Percentiles rank a stretch among this genome's conserved stretches.
These are phyloP conservation scores for Metarhizium rileyi DNA, from an alignment of 2,329 filamentous ascomycete species.

Conservation along the genomic window DNA sequence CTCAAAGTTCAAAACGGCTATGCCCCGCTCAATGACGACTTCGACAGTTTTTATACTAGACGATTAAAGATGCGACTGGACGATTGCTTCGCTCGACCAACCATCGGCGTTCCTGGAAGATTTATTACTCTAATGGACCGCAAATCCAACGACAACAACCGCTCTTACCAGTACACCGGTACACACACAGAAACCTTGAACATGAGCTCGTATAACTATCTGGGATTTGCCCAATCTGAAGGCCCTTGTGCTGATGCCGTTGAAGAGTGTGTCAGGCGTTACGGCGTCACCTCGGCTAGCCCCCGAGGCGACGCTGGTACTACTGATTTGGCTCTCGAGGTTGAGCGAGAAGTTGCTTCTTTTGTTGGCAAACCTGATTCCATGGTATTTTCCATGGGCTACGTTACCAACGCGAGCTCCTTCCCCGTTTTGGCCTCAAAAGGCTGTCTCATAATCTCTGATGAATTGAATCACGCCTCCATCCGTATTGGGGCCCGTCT, in stretches of 20 bases:
- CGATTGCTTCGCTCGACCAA: conserved; percentile 89
- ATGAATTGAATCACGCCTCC: conserved; percentile 95
- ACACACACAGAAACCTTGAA: conserved; percentile 92
- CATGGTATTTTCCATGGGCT: conserved; percentile 99
- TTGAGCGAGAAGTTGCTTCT: conserved; percentile 77
- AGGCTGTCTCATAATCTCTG: conserved; percentile 88
- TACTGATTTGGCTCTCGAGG: conserved; percentile 76
- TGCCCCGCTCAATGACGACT: conserved; percentile 92
- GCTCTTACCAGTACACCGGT: conserved; percentile 79
- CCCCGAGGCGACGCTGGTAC: conserved; percentile 78
- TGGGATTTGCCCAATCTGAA: conserved; percentile 95
- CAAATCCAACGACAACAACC: conserved; percentile 83
- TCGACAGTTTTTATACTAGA: conserved; percentile 96
- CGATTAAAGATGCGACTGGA: conserved; percentile 90
- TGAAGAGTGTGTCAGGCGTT: conserved; percentile 75
- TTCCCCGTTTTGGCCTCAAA: conserved; percentile 90
- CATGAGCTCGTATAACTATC: conserved; percentile 99
- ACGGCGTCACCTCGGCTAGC: conserved; percentile 75
- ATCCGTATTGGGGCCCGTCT: conserved; percentile 92
- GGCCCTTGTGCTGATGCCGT: conserved; percentile 91
- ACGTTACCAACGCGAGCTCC: conserved; percentile 86
- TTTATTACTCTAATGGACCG: conserved; percentile 91
- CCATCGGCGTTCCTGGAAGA: conserved; percentile 85
- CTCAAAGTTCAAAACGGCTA: conserved; percentile 80
- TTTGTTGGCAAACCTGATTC: conserved; percentile 92